Conservation (phyloP, 2,329 filamentous ascomycete species). For the Beauveria australis region DNA sequence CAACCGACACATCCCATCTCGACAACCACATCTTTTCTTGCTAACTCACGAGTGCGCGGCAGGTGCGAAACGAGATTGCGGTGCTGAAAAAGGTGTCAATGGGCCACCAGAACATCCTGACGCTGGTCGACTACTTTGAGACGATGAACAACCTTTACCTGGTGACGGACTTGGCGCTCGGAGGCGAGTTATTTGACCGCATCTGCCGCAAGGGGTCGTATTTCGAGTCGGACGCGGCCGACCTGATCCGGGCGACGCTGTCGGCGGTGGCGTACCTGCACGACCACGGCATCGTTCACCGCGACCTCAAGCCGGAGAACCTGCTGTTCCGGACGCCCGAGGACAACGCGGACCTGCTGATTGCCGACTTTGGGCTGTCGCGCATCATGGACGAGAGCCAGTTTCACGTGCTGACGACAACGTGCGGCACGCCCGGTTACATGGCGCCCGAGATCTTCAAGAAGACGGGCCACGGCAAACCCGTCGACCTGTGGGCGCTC, state of each 20-base stretch:
- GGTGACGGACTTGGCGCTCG: constrained; percentile 91
- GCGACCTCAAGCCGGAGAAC: constrained; percentile 96
- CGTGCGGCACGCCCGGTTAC: constrained; percentile 94
- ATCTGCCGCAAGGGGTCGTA: constrained; percentile 98
- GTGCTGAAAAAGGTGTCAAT: constrained; percentile 97
- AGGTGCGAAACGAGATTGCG: constrained; percentile 97
- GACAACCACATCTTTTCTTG: not conserved
- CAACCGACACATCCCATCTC: not conserved
- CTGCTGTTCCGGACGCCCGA: constrained; percentile 93
- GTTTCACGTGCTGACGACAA: constrained; percentile 95
- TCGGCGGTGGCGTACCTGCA: constrained; percentile 98
- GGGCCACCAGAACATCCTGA: constrained; percentile 97
- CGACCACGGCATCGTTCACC: constrained; percentile 96
- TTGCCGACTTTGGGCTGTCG: constrained; percentile 92
- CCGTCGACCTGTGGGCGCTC: constrained; percentile 96
- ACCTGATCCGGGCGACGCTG: constrained; percentile 87
- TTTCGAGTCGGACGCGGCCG: constrained; percentile 93
- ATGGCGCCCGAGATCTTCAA: constrained; percentile 99
- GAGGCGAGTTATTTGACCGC: constrained; percentile 94
- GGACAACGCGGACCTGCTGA: constrained; percentile 92
- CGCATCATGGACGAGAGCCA: constrained; percentile 99
- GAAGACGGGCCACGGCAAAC: constrained; percentile 95
- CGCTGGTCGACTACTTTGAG: constrained; percentile 97
- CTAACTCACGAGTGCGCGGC: not conserved
- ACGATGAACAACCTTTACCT: constrained; percentile 99